These are phyloP conservation scores for Debaryomyces robertsiae DNA, from an alignment of 1,139 yeast species.

Conservation along the genomic window DNA sequence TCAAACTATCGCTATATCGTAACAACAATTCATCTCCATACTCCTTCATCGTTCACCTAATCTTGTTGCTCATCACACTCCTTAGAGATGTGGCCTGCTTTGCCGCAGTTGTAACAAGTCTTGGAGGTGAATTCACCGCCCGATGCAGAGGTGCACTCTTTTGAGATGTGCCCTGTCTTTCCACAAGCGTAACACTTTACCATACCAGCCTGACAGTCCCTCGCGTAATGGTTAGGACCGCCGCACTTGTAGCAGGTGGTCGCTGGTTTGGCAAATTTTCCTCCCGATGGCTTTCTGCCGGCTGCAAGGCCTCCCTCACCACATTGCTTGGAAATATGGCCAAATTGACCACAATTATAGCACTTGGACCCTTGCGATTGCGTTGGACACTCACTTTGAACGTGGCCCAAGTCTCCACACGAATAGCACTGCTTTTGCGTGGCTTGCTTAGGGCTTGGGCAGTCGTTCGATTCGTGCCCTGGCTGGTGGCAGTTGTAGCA, in stretches of 20 bases:
- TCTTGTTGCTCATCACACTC: conserved; percentile 27
- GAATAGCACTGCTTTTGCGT: conserved; percentile 87
- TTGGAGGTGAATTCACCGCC: conserved; percentile 47
- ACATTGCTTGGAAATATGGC: conserved; percentile 83
- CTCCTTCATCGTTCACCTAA: conserved; percentile 5
- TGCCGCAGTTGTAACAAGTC: conserved; percentile 50
- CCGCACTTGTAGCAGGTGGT: conserved; percentile 90
- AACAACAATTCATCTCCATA: conserved; percentile 8
- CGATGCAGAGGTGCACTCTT: conserved; percentile 65
- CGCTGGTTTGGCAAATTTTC: conserved; percentile 33
- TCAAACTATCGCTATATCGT: conserved; percentile 3
- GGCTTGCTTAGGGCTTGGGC: conserved; percentile 85
- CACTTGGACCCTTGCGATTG: conserved; percentile 53
- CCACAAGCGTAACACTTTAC: conserved; percentile 94
- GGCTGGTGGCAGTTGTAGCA: conserved; percentile 93
- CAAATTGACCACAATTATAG: conserved; percentile 68
- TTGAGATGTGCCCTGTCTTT: conserved; percentile 83
- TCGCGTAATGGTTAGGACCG: conserved; percentile 91
- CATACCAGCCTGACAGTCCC: conserved; percentile 78
- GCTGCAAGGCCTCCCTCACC: conserved; percentile 34
- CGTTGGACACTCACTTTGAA: conserved; percentile 66
- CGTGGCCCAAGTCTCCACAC: conserved; percentile 76
- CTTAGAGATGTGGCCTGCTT: conserved; percentile 39
- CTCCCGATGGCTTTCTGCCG: conserved; percentile 23
- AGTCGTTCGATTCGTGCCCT: conserved; percentile 86